phyloP scores from a whole-genome alignment of 1,139 yeast genomes.

The Hanseniaspora gamundiae region DNA sequence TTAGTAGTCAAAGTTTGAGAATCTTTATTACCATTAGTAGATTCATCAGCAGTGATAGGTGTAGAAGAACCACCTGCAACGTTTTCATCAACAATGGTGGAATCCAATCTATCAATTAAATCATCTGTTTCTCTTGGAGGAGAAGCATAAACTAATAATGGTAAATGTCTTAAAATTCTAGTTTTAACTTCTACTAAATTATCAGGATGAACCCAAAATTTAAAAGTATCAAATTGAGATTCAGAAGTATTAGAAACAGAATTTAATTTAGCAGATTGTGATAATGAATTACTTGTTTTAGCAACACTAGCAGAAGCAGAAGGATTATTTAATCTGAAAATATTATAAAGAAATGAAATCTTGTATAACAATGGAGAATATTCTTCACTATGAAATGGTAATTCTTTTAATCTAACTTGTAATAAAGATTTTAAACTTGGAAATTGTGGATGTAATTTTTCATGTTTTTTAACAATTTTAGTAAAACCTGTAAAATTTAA shows the following conservation, averaged over 20 bases:
- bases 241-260: conserved; percentile 23
- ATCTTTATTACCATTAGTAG: not conserved
- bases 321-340: conserved; percentile 51
- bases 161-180: conserved; percentile 81
- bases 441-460: conserved; percentile 72
- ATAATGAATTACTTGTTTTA: conserved; percentile 18
- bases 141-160: conserved; percentile 68
- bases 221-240: conserved; percentile 61
- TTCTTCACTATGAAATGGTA: conserved; percentile 92
- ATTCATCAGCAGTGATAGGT: not conserved
- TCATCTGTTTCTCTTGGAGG: conserved; percentile 25
- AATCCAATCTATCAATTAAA: conserved; percentile 16
- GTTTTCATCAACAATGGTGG: conserved; percentile 21
- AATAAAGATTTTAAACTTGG: conserved; percentile 73
- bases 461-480: conserved; percentile 93
- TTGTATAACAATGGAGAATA: conserved; percentile 83
- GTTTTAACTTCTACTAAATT: conserved; percentile 96
- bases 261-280: conserved; percentile 21
- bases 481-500: conserved; percentile 88
- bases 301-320: conserved; percentile 24
- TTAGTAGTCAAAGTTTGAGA: not conserved
- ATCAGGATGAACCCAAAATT: conserved; percentile 95
- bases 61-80: not conserved
- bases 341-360: conserved; percentile 68
- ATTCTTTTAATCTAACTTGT: conserved; percentile 72